phyloP scores from a whole-genome alignment of 345 rosid species.

The Pistacia vera region DNA sequence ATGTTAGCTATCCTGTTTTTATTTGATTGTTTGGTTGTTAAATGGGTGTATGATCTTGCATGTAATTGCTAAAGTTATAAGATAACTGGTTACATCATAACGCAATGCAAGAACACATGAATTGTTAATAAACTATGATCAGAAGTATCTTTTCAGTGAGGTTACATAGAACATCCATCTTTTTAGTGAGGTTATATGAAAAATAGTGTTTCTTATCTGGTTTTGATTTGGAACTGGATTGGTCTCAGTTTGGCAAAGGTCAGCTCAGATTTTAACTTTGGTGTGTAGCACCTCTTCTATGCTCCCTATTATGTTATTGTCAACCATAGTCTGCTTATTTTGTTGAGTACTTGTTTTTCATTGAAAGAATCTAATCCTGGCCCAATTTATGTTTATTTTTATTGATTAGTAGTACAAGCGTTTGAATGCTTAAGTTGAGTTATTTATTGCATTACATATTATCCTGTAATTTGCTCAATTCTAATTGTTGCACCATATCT shows the following conservation, averaged over 20 bases:
- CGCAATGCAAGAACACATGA: not conserved
- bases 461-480: conserved; percentile 8
- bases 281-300: too few relatives aligned
- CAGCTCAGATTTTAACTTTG: too few relatives aligned
- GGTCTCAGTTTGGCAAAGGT: too few relatives aligned
- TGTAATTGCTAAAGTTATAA: not conserved
- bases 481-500: conserved; percentile 21
- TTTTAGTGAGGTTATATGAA: too few relatives aligned
- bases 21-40: conserved; percentile 1
- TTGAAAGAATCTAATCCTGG: not conserved
- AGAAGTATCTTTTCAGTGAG: too few relatives aligned
- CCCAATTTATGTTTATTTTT: not conserved
- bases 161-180: not conserved
- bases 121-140: too few relatives aligned
- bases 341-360: too few relatives aligned
- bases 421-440: conserved; percentile 6
- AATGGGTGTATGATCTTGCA: not conserved
- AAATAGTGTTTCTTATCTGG: too few relatives aligned
- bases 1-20: not conserved
- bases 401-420: not conserved
- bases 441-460: not conserved
- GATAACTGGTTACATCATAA: not conserved
- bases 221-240: too few relatives aligned
- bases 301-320: too few relatives aligned
- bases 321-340: too few relatives aligned